phyloP scores from a whole-genome alignment of 2,329 filamentous ascomycete genomes.

The Colletotrichum aenigma region DNA sequence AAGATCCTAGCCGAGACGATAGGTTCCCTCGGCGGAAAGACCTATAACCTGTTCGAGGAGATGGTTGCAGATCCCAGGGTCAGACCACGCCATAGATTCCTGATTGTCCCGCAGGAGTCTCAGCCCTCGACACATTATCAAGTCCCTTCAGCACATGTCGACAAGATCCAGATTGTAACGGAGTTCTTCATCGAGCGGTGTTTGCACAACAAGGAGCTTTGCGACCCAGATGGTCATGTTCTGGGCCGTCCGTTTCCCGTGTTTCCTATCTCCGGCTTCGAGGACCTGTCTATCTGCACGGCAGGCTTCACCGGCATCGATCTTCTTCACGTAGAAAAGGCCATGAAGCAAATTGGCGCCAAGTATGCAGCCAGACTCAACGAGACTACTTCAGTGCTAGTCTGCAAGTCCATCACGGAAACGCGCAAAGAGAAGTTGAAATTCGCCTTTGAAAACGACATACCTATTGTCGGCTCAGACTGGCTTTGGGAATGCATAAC shows the following conservation, averaged over 20 bases:
- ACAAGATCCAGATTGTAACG: conserved; percentile 65
- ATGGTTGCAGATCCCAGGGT: conserved; percentile 32
- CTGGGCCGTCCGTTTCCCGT: conserved; percentile 77
- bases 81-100: conserved; percentile 44
- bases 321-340: conserved; percentile 81
- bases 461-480: conserved; percentile 79
- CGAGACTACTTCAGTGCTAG: conserved; percentile 72
- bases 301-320: conserved; percentile 86
- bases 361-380: conserved; percentile 81
- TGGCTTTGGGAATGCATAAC: conserved; percentile 88
- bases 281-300: conserved; percentile 74
- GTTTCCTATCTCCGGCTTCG: conserved; percentile 74
- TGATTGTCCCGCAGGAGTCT: conserved; percentile 60
- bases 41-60: conserved; percentile 47
- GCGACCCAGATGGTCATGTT: conserved; percentile 71
- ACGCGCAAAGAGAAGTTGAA: conserved; percentile 78
- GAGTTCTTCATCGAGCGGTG: conserved; percentile 95
- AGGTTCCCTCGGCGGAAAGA: conserved; percentile 49
- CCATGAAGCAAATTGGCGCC: conserved; percentile 78
- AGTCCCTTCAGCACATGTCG: conserved; percentile 37
- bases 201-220: conserved; percentile 74
- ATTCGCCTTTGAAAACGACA: conserved; percentile 74
- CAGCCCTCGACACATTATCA: conserved; percentile 48
- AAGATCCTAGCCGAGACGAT: conserved; percentile 53
- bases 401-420: conserved; percentile 66